Percentiles rank a stretch among this genome's conserved stretches.
phyloP scores from a whole-genome alignment of 2,329 filamentous ascomycete species.

The Diaporthe sp. region DNA sequence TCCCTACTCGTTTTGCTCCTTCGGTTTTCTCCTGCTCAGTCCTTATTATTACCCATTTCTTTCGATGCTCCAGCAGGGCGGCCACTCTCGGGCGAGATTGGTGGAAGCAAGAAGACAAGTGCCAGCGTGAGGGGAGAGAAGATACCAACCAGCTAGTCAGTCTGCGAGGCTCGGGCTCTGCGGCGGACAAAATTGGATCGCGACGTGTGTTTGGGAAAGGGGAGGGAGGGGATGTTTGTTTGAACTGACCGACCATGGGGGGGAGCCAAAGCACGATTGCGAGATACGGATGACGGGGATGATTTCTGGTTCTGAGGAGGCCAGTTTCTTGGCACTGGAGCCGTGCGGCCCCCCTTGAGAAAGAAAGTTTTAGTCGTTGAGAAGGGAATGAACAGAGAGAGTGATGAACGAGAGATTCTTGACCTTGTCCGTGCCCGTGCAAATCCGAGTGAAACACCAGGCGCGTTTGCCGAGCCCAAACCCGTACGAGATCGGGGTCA shows the following conservation, averaged over 20 bases:
- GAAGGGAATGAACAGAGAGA: slow-evolving; percentile 24
- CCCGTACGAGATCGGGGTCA: not conserved
- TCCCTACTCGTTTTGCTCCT: slow-evolving; percentile 16
- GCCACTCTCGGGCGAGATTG: not conserved
- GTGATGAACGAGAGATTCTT: slow-evolving; percentile 10
- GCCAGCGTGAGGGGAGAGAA: not conserved
- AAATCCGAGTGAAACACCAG: not conserved
- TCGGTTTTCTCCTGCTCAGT: slow-evolving; percentile 15
- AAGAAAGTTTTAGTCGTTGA: not conserved
- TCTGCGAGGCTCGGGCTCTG: not conserved
- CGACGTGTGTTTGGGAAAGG: not conserved
- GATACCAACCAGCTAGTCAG: slow-evolving; percentile 25
- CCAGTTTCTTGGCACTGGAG: not conserved
- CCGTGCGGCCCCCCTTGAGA: not conserved
- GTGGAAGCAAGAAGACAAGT: not conserved
- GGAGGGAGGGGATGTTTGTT: not conserved
- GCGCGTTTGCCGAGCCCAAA: not conserved
- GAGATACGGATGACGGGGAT: not conserved
- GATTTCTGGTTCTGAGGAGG: slow-evolving; percentile 20
- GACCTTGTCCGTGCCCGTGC: not conserved
- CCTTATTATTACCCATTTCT: slow-evolving; percentile 32
- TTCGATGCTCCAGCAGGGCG: slow-evolving; percentile 23
- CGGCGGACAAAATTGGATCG: not conserved
- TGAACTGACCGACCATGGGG: not conserved
- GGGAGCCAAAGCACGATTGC: not conserved